Percentiles rank a stretch among this genome's conserved stretches.
Conservation (phyloP, 768 basidiomycete species). For the Boletus speciosus region DNA sequence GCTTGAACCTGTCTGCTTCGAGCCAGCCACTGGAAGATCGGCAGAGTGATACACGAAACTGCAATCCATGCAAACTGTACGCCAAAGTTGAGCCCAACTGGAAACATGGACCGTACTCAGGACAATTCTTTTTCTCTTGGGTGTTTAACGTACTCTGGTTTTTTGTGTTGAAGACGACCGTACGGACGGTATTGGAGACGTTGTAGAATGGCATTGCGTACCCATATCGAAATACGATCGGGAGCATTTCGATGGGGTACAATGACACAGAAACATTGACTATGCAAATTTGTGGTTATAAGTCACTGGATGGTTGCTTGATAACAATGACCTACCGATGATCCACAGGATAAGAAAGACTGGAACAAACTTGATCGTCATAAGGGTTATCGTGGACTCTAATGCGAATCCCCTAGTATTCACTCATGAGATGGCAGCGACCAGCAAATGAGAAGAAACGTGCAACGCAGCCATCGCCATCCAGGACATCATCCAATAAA, state of each 20-base stretch:
- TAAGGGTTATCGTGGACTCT: conserved; percentile 54
- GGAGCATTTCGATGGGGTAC: conserved; percentile 58
- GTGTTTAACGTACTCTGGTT: conserved; percentile 45
- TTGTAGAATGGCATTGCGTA: conserved; percentile 74
- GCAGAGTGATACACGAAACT: conserved; percentile 52
- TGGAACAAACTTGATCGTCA: conserved; percentile 50
- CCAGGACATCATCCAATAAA: conserved; percentile 69
- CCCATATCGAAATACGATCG: conserved; percentile 59
- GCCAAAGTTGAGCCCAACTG: conserved; percentile 63
- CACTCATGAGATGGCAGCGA: not conserved
- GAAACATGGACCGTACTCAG: conserved; percentile 1
- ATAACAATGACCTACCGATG: conserved; percentile 40
- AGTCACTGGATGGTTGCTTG: not conserved
- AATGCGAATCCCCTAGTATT: conserved; percentile 52
- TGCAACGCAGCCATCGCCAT: conserved; percentile 54
- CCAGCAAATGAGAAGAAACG: conserved; percentile 15
- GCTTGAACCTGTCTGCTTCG: conserved; percentile 28
- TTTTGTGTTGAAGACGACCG: conserved; percentile 63
- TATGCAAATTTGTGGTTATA: conserved; percentile 17
- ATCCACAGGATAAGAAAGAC: conserved; percentile 67
- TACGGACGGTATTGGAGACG: conserved; percentile 54
- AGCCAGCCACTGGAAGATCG: conserved; percentile 45
- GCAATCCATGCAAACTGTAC: conserved; percentile 54
- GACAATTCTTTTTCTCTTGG: not conserved
- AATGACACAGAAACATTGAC: conserved; percentile 56